Percentiles rank a stretch among this genome's conserved stretches.
Conservation (phyloP, 2,329 filamentous ascomycete genomes). For the Uncinocarpus reesii region DNA sequence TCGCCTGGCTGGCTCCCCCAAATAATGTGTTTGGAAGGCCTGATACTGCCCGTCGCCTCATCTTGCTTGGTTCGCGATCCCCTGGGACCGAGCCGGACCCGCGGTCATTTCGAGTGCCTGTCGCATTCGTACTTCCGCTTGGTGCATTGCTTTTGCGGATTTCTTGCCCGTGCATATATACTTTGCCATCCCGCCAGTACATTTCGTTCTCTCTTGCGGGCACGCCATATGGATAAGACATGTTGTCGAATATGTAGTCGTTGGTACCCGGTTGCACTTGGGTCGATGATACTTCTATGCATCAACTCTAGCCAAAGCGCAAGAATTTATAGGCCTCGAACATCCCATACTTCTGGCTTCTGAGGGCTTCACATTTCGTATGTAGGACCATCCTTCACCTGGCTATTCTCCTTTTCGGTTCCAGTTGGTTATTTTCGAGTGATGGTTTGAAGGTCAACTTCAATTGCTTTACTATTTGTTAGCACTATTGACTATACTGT, state of each 20-base stretch:
- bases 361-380: too few relatives aligned
- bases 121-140: neutral
- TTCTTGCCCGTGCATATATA: neutral
- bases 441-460: too few relatives aligned
- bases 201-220: neutral
- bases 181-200: neutral
- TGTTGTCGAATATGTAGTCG: neutral
- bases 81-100: neutral
- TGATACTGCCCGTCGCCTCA: neutral
- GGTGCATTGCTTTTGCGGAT: neutral
- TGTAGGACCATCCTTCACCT: too few relatives aligned
- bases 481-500: too few relatives aligned
- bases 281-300: neutral
- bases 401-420: too few relatives aligned
- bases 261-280: neutral
- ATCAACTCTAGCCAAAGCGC: neutral
- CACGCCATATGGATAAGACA: neutral
- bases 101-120: neutral
- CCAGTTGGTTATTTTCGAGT: too few relatives aligned
- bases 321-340: neutral
- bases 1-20: neutral
- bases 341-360: neutral
- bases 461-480: too few relatives aligned
- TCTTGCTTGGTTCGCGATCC: neutral
- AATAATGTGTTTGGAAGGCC: constrained; percentile 1